Conservation (phyloP, 2,329 filamentous ascomycete species). For the Basipetospora chlamydospora region DNA sequence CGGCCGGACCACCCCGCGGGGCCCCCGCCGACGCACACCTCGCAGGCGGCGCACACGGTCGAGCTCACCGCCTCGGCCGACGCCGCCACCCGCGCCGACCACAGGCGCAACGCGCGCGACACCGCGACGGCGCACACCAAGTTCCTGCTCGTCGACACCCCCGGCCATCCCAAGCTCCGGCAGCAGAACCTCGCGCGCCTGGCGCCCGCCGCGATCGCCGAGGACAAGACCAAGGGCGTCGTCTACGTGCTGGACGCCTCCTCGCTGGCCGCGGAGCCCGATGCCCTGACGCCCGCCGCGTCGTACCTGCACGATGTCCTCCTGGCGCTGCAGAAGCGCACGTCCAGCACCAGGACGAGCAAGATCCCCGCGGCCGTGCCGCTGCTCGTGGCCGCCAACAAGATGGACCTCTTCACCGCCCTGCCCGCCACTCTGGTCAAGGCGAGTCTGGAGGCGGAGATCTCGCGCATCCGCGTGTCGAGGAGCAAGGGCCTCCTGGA, state of each 20-base stretch:
- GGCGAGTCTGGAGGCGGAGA: constrained; percentile 62
- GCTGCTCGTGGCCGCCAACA: constrained; percentile 82
- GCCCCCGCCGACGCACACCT: constrained; percentile 37
- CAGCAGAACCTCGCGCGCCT: constrained; percentile 46
- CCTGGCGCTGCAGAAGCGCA: constrained; percentile 64
- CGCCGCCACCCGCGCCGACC: constrained; percentile 26
- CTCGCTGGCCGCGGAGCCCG: constrained; percentile 35
- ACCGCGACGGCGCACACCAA: constrained; percentile 44
- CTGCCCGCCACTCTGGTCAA: constrained; percentile 66
- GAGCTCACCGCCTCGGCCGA: constrained; percentile 40
- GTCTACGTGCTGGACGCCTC: constrained; percentile 85
- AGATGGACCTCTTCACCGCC: constrained; percentile 89
- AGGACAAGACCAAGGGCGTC: constrained; percentile 49
- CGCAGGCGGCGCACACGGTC: constrained; percentile 33
- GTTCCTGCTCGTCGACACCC: constrained; percentile 74
- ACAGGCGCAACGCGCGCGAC: constrained; percentile 35
- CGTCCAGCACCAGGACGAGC: constrained; percentile 26
- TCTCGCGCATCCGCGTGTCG: constrained; percentile 61
- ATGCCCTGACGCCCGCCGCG: constrained; percentile 56
- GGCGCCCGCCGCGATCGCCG: constrained; percentile 16
- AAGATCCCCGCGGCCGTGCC: constrained; percentile 48
- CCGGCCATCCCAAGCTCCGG: constrained; percentile 89
- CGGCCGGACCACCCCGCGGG: constrained; percentile 9
- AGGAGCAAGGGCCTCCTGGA: constrained; percentile 71
- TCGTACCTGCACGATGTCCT: constrained; percentile 81